Conservation (phyloP, 345 rosid genomes). For the Boechera retrofracta region DNA sequence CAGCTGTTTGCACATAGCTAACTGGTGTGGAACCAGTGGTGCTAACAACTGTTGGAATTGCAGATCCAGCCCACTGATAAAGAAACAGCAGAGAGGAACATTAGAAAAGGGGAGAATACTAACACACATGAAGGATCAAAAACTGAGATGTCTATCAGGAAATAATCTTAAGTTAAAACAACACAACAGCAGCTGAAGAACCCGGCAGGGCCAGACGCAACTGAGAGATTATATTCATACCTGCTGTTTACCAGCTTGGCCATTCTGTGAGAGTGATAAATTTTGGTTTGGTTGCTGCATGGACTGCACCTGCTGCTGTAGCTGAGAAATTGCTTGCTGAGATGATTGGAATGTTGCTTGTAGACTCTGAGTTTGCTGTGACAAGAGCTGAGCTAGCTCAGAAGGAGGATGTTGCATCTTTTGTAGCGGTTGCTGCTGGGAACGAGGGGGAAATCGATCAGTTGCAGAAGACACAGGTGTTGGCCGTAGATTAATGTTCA, state of each 20-base stretch:
- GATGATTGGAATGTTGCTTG: constrained; percentile 94
- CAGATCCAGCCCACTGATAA: constrained; percentile 69
- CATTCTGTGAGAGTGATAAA: constrained; percentile 57
- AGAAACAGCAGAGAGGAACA: constrained; percentile 32
- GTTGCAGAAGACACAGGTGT: constrained; percentile 51
- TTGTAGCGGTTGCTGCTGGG: constrained; percentile 66
- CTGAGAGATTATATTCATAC: constrained; percentile 48
- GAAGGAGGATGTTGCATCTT: constrained; percentile 90
- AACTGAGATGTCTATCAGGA: constrained; percentile 19
- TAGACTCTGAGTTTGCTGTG: constrained; percentile 85
- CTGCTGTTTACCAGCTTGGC: constrained; percentile 73
- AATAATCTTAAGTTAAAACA: not conserved
- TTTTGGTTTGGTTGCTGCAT: constrained; percentile 83
- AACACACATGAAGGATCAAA: constrained; percentile 13
- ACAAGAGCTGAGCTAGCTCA: constrained; percentile 86
- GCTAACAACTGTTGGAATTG: constrained; percentile 52
- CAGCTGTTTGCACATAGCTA: constrained; percentile 54
- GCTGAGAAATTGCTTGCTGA: constrained; percentile 91
- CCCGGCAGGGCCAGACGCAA: not conserved
- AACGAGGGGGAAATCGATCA: constrained; percentile 59
- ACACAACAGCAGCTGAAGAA: constrained; percentile 16
- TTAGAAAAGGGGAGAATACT: constrained; percentile 22
- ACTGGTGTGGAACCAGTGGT: constrained; percentile 51
- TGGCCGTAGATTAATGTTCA: constrained; percentile 56
- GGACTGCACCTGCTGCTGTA: constrained; percentile 89